phyloP scores from a whole-genome alignment of 495 filamentous ascomycete genomes.

The Letharia lupina region DNA sequence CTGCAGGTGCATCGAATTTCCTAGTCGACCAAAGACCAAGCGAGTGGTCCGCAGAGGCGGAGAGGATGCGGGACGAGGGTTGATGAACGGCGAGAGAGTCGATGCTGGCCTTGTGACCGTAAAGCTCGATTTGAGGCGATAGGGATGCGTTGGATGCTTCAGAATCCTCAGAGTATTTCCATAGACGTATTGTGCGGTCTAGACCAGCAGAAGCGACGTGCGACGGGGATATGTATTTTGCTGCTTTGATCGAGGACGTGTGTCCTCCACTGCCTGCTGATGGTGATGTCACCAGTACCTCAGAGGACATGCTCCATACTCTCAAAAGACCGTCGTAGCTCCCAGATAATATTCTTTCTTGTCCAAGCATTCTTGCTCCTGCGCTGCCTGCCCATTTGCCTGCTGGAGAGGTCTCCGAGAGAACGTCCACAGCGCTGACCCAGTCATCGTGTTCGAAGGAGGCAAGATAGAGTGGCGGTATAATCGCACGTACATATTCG shows the following conservation, averaged over 20 bases:
- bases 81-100: constrained; percentile 72
- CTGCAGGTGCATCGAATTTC: constrained; percentile 62
- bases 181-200: constrained; percentile 76
- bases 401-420: constrained; percentile 57
- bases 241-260: constrained; percentile 64
- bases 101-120: constrained; percentile 70
- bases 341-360: constrained; percentile 72
- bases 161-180: constrained; percentile 68
- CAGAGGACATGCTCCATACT: constrained; percentile 81
- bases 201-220: constrained; percentile 72
- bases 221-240: constrained; percentile 66
- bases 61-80: constrained; percentile 66
- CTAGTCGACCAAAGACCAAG: constrained; percentile 78
- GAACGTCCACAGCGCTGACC: constrained; percentile 85
- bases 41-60: constrained; percentile 69
- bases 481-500: constrained; percentile 84
- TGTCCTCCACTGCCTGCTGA: constrained; percentile 59
- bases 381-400: constrained; percentile 45
- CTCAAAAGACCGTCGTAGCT: constrained; percentile 82
- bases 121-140: constrained; percentile 71
- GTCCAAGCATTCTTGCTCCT: constrained; percentile 36
- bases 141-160: constrained; percentile 53
- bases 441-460: constrained; percentile 95
- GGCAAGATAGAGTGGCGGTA: constrained; percentile 77
- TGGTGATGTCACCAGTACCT: constrained; percentile 62